A percentile compares a stretch with the other conserved stretches of the same genome.
These are phyloP conservation scores for Madurella fahalii DNA, from an alignment of 2,329 filamentous ascomycete species.

Conservation along the genomic window DNA sequence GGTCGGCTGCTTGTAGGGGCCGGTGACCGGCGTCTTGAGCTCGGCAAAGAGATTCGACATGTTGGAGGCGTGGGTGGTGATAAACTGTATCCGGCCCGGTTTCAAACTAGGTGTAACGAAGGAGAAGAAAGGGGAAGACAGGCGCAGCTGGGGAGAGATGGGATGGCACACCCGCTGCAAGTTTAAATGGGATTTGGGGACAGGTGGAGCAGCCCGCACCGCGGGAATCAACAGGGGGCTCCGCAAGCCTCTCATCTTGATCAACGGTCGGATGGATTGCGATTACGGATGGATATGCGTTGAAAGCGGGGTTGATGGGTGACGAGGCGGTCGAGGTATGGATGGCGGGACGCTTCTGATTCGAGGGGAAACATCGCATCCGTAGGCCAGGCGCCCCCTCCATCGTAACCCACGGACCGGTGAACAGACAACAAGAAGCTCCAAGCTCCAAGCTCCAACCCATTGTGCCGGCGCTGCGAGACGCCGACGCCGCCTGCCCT, in stretches of 20 bases:
- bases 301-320: neutral
- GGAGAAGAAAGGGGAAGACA: neutral
- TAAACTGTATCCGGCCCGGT: neutral
- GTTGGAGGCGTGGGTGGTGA: slow-evolving; percentile 11
- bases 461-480: too few species aligned
- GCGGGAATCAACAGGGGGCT: neutral
- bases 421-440: too few species aligned
- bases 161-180: neutral
- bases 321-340: neutral
- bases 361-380: neutral
- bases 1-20: slow-evolving; percentile 55
- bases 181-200: neutral
- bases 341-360: neutral
- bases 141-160: neutral
- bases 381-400: neutral
- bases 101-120: neutral
- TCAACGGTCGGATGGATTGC: neutral
- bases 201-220: neutral
- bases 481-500: too few species aligned
- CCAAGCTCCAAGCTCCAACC: too few species aligned
- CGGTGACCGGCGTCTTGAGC: slow-evolving; percentile 65
- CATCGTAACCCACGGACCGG: too few species aligned
- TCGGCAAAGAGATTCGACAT: slow-evolving; percentile 42
- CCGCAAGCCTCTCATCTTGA: neutral
- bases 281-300: neutral